Evolutionary conservation across 129 eudicot species (phyloP).

Genomic region (Artemisia argyi): DNA sequence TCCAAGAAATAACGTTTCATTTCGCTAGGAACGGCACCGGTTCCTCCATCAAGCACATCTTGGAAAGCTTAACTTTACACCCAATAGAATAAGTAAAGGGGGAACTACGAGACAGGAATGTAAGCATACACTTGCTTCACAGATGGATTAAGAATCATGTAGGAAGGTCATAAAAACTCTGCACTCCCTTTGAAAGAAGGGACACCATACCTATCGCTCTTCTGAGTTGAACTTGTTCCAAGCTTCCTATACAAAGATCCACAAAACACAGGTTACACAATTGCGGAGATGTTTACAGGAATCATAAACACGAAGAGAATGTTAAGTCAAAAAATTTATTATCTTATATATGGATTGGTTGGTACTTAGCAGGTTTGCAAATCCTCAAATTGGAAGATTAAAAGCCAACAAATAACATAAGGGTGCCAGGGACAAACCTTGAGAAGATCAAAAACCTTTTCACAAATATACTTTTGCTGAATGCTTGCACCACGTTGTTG

Average conservation of each 20-base stretch:
- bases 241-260: conserved; percentile 58
- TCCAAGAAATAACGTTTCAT: neutral
- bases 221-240: conserved; percentile 97
- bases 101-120: conserved; percentile 8
- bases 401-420: neutral
- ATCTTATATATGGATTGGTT: neutral
- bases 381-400: neutral
- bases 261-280: neutral
- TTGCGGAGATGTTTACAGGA: neutral
- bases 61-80: conserved; percentile 21
- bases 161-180: conserved; percentile 7
- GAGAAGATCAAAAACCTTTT: conserved; percentile 96
- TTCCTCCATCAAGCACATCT: conserved; percentile 18
- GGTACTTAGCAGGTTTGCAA: neutral
- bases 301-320: neutral
- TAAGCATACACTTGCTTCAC: conserved; percentile 15
- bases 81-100: conserved; percentile 2
- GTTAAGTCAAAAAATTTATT: neutral
- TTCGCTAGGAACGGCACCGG: conserved; percentile 19
- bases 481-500: conserved; percentile 97
- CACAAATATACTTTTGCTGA: conserved; percentile 92
- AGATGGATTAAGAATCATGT: conserved; percentile 10
- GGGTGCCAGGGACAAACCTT: conserved; percentile 54
- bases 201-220: conserved; percentile 52
- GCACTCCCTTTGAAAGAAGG: neutral